A percentile compares a stretch with the other conserved stretches of the same genome.
Conservation (phyloP, 2,329 filamentous ascomycete genomes). For the Verticillium albo-atrum region DNA sequence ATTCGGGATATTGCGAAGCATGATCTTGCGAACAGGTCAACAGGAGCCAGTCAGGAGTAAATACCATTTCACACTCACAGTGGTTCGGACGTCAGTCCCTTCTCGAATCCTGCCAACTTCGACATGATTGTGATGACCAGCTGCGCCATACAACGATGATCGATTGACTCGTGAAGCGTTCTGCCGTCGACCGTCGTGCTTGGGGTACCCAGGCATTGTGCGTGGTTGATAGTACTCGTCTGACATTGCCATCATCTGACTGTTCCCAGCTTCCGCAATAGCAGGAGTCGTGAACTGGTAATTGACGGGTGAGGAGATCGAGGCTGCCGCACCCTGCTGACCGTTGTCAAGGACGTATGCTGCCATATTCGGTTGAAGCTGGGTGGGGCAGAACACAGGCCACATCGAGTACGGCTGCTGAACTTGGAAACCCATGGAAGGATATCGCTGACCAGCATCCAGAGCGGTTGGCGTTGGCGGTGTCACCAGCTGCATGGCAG, state of each 20-base stretch:
- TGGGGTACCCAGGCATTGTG: slow-evolving; percentile 24
- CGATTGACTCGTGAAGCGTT: slow-evolving; percentile 41
- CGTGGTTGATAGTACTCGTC: slow-evolving; percentile 37
- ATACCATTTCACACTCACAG: slow-evolving; percentile 42
- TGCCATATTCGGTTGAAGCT: slow-evolving; percentile 17
- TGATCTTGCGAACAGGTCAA: slow-evolving; percentile 55
- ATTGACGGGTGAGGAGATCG: not conserved
- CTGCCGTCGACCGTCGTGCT: slow-evolving; percentile 41
- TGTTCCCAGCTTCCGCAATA: slow-evolving; percentile 9
- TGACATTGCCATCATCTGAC: slow-evolving; percentile 13
- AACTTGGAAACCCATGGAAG: slow-evolving; percentile 12
- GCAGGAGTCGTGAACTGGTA: slow-evolving; percentile 15
- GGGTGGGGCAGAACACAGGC: slow-evolving; percentile 26
- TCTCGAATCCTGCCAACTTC: slow-evolving; percentile 56
- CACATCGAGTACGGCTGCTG: slow-evolving; percentile 23
- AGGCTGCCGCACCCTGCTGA: not conserved
- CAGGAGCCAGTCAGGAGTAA: not conserved
- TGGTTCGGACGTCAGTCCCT: slow-evolving; percentile 71
- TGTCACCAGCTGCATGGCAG: not conserved
- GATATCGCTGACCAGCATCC: not conserved
- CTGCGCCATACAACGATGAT: slow-evolving; percentile 40
- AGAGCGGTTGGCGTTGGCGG: not conserved
- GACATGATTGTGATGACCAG: slow-evolving; percentile 57
- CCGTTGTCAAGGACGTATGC: slow-evolving; percentile 22
- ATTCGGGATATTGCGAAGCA: slow-evolving; percentile 94